phyloP scores from a whole-genome alignment of 2,329 filamentous ascomycete species.

The Monilinia aucupariae region DNA sequence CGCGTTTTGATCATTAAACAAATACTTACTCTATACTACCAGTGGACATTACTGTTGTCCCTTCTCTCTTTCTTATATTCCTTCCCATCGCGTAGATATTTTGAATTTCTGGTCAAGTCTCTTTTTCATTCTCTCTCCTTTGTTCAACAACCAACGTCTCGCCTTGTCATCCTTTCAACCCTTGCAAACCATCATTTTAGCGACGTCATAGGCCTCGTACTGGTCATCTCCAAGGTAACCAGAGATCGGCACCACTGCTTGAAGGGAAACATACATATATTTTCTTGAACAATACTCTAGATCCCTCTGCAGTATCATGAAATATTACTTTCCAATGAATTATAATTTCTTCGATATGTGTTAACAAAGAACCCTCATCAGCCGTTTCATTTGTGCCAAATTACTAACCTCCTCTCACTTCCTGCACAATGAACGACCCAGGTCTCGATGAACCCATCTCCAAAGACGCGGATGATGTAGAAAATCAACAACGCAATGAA shows the following conservation, averaged over 20 bases:
- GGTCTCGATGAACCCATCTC: slow-evolving; percentile 32
- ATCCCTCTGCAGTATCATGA: too few species aligned
- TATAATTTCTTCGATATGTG: neutral
- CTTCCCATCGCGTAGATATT: too few species aligned
- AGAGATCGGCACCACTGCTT: neutral
- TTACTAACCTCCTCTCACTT: neutral
- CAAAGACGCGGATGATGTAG: slow-evolving; percentile 29
- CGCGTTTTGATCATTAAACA: too few species aligned
- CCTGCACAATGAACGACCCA: slow-evolving; percentile 33
- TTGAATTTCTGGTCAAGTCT: too few species aligned
- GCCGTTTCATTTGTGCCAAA: neutral
- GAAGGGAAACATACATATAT: too few species aligned
- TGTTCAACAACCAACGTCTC: neutral
- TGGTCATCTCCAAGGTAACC: neutral
- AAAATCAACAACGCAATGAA: slow-evolving; percentile 27
- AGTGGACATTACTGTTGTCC: too few species aligned
- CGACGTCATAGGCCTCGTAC: slow-evolving; percentile 4
- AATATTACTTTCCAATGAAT: neutral
- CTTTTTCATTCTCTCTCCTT: too few species aligned
- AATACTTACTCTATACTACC: too few species aligned
- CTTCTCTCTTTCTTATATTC: too few species aligned
- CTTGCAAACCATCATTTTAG: neutral
- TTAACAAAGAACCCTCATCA: neutral
- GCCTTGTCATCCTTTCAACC: neutral
- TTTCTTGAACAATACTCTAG: too few species aligned